Conservation (phyloP, 2,329 filamentous ascomycete genomes). For the Torrubiellomyces zombiae region DNA sequence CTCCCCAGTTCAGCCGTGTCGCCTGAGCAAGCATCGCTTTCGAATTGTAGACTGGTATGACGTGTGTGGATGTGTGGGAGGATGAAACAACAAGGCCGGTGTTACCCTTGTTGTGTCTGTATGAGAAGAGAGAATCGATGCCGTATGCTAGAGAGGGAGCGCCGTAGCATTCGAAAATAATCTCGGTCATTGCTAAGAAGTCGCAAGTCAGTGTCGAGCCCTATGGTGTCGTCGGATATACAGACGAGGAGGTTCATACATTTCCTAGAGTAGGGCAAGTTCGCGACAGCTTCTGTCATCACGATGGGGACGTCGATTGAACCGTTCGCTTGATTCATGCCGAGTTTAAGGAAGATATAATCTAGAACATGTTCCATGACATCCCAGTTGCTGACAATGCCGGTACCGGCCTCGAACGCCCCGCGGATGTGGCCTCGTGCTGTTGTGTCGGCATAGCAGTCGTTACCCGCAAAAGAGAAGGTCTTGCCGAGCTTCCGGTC, state of each 20-base stretch:
- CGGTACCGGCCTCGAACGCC: constrained; percentile 79
- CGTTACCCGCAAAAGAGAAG: constrained; percentile 79
- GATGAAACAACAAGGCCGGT: constrained; percentile 84
- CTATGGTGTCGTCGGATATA: too few species aligned
- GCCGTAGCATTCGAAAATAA: constrained; percentile 89
- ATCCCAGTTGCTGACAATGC: constrained; percentile 94
- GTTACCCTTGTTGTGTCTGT: constrained; percentile 74
- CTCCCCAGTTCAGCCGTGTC: constrained; percentile 86
- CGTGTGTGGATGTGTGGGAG: constrained; percentile 82
- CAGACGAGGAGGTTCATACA: too few species aligned
- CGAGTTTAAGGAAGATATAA: constrained; percentile 87
- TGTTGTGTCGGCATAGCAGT: constrained; percentile 89
- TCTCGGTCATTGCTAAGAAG: constrained; percentile 75
- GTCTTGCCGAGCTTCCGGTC: constrained; percentile 87
- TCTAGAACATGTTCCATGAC: constrained; percentile 90
- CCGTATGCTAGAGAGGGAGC: constrained; percentile 84
- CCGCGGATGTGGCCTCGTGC: constrained; percentile 79
- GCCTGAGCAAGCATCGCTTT: constrained; percentile 75
- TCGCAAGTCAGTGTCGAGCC: too few species aligned
- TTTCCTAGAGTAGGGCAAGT: constrained; percentile 73
- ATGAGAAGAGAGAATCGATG: constrained; percentile 93
- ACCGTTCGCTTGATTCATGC: constrained; percentile 60
- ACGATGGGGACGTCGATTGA: constrained; percentile 73
- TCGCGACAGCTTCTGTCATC: constrained; percentile 91
- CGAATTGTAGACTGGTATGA: constrained; percentile 81